phyloP scores from a whole-genome alignment of 192 early-diverging fungal species.

The Coemansia guatemalensis region DNA sequence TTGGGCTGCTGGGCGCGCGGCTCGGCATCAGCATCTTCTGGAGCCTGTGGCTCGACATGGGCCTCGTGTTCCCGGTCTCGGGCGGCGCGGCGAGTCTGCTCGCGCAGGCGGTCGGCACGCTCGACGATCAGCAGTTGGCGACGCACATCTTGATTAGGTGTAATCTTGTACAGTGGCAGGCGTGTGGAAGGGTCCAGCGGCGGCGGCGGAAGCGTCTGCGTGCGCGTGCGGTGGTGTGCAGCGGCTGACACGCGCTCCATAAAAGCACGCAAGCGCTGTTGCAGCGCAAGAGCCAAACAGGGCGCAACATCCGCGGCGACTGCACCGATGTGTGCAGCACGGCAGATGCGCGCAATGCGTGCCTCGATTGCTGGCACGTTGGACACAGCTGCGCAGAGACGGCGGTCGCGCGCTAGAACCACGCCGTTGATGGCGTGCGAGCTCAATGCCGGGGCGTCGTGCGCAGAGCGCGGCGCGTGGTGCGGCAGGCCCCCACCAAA shows the following conservation, averaged over 20 bases:
- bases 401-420: constrained; percentile 25
- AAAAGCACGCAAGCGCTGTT: constrained; percentile 63
- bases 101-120: constrained; percentile 65
- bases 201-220: constrained; percentile 62
- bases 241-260: constrained; percentile 70
- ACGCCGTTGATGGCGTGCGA: constrained; percentile 21
- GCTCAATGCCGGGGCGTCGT: constrained; percentile 8
- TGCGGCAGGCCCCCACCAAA: constrained; percentile 44
- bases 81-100: constrained; percentile 52
- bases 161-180: constrained; percentile 68
- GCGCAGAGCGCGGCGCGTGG: constrained; percentile 1
- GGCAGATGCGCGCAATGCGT: constrained; percentile 7
- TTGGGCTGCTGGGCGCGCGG: constrained; percentile 13
- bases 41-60: background rate
- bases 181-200: constrained; percentile 54
- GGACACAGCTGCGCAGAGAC: constrained; percentile 16
- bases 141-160: constrained; percentile 64
- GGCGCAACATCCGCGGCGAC: constrained; percentile 63
- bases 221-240: constrained; percentile 67
- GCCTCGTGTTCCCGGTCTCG: constrained; percentile 26
- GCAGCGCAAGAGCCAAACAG: constrained; percentile 67
- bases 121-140: constrained; percentile 71
- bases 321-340: constrained; percentile 15
- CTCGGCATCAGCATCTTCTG: constrained; percentile 9
- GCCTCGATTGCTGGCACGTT: constrained; percentile 13